Percentiles rank a stretch among this genome's conserved stretches.
Conservation (phyloP, 192 early-diverging fungal species). For the Gamsiella multidivaricata region DNA sequence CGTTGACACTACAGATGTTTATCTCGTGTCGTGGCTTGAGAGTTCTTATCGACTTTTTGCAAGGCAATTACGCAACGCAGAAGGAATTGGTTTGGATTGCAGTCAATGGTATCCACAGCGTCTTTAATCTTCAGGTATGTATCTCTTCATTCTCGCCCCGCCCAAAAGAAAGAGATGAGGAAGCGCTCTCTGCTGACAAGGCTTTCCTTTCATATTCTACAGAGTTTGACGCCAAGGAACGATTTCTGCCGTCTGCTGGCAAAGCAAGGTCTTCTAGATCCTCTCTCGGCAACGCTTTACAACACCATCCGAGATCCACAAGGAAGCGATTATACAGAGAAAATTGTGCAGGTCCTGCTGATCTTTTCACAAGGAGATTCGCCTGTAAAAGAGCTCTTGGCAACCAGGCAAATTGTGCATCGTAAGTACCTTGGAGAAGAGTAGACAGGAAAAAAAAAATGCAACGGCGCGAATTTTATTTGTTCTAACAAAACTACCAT, state of each 20-base stretch:
- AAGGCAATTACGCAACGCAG: constrained; percentile 57
- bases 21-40: constrained; percentile 66
- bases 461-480: constrained; percentile 10
- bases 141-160: background rate
- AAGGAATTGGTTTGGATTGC: constrained; percentile 64
- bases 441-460: too few relatives aligned
- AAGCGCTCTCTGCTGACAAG: too few relatives aligned
- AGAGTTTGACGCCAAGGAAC: constrained; percentile 66
- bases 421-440: constrained; percentile 29
- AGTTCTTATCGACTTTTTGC: constrained; percentile 60
- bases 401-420: constrained; percentile 50
- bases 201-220: background rate
- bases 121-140: constrained; percentile 65
- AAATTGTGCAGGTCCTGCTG: constrained; percentile 63
- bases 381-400: constrained; percentile 64
- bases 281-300: constrained; percentile 55
- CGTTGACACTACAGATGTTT: constrained; percentile 67
- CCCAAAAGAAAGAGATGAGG: background rate
- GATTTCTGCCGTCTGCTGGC: constrained; percentile 67
- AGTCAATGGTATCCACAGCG: constrained; percentile 61
- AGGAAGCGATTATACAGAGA: constrained; percentile 46
- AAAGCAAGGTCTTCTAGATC: constrained; percentile 62
- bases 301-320: constrained; percentile 55
- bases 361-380: constrained; percentile 67
- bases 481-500: too few relatives aligned